These are phyloP conservation scores for Psilocybe cubensis DNA, from an alignment of 768 basidiomycete genomes.

Conservation along the genomic window DNA sequence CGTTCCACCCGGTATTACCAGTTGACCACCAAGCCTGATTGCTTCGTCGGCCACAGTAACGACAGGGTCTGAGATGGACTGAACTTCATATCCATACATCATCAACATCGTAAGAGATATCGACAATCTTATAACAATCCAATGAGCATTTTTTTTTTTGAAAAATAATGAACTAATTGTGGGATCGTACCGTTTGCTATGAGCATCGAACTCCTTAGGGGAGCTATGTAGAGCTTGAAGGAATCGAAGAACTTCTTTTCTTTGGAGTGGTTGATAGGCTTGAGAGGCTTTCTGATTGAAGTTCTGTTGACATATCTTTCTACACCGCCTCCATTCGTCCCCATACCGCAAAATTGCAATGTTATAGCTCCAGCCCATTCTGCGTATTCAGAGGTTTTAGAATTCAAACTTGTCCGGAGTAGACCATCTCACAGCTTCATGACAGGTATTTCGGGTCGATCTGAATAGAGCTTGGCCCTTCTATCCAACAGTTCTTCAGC, in stretches of 20 bases:
- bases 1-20: conserved; percentile 10
- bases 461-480: conserved; percentile 50
- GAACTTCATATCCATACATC: conserved; percentile 17
- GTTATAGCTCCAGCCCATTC: conserved; percentile 40
- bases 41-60: conserved; percentile 6
- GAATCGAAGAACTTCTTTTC: conserved; percentile 29
- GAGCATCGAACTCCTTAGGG: conserved; percentile 13
- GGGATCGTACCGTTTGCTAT: conserved; percentile 16
- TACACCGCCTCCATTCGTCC: conserved; percentile 37
- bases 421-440: conserved; percentile 13
- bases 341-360: conserved; percentile 37
- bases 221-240: conserved; percentile 26
- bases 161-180: background rate
- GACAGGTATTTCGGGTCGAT: conserved; percentile 35
- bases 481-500: conserved; percentile 39
- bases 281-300: conserved; percentile 28
- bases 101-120: conserved; percentile 9
- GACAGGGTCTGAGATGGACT: conserved; percentile 10
- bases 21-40: background rate
- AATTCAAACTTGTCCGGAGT: background rate
- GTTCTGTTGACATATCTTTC: conserved; percentile 37
- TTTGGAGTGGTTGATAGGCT: conserved; percentile 31
- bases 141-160: background rate
- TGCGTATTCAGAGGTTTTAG: background rate
- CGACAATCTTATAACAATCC: conserved; percentile 6